These are phyloP conservation scores for Leonotis leonurus DNA, from an alignment of 257 asterid species.

Conservation along the genomic window DNA sequence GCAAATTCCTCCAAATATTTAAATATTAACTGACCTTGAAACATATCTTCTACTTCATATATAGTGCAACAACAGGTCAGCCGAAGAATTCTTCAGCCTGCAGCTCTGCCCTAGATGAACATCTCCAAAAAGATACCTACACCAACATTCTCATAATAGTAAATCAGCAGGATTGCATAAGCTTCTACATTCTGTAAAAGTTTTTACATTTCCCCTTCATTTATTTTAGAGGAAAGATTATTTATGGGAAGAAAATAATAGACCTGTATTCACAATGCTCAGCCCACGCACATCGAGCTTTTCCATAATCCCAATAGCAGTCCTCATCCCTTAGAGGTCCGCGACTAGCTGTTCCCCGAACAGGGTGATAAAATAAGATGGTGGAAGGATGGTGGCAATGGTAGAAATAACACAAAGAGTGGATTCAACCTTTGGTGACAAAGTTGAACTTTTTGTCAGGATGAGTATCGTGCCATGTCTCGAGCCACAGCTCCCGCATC, in stretches of 20 bases:
- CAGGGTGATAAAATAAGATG: constrained; percentile 1
- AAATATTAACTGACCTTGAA: constrained; percentile 24
- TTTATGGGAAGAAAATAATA: background rate
- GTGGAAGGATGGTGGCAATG: background rate
- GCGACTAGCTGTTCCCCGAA: constrained; percentile 51
- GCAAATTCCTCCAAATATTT: background rate
- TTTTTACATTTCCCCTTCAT: background rate
- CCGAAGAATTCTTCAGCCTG: constrained; percentile 72
- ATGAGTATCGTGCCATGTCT: constrained; percentile 95
- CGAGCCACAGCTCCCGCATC: constrained; percentile 99
- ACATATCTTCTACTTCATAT: constrained; percentile 31
- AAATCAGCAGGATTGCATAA: constrained; percentile 10
- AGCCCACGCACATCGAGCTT: constrained; percentile 96
- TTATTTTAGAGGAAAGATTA: background rate
- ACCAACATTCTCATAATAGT: constrained; percentile 7
- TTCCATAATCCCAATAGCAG: constrained; percentile 99
- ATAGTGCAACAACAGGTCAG: constrained; percentile 64
- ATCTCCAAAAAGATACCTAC: constrained; percentile 86
- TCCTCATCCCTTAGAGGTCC: constrained; percentile 97
- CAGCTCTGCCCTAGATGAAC: constrained; percentile 99
- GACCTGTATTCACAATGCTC: constrained; percentile 96
- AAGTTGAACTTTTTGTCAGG: constrained; percentile 74
- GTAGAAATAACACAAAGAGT: constrained; percentile 4
- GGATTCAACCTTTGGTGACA: constrained; percentile 73
- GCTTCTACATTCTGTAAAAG: background rate